phyloP scores from a whole-genome alignment of 129 eudicot species.

The Tanacetum coccineum region DNA sequence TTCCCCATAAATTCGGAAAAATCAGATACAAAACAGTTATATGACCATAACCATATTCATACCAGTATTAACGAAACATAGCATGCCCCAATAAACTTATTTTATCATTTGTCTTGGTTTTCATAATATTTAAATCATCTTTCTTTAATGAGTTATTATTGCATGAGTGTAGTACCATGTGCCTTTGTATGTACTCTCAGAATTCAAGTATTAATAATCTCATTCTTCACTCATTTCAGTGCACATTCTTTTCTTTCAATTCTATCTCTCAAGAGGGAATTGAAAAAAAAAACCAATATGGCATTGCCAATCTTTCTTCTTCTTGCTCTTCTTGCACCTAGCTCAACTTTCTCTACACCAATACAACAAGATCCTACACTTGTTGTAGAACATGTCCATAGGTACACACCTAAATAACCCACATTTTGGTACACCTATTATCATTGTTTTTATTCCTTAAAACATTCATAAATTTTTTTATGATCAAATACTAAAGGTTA shows the following conservation, averaged over 20 bases:
- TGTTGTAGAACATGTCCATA: slow-evolving; percentile 32
- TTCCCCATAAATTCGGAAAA: slow-evolving; percentile 18
- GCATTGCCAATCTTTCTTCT: slow-evolving; percentile 24
- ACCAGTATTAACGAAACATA: slow-evolving; percentile 2
- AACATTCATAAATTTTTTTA: no score
- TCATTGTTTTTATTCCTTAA: neutral
- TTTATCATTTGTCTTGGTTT: slow-evolving; percentile 2
- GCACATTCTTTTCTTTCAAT: slow-evolving; percentile 34
- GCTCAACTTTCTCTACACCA: slow-evolving; percentile 12
- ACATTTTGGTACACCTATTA: neutral
- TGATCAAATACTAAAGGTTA: no score
- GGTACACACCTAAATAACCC: slow-evolving; percentile 17
- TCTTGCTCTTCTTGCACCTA: slow-evolving; percentile 28
- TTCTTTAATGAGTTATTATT: slow-evolving; percentile 31
- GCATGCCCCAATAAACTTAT: neutral
- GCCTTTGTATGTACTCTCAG: slow-evolving; percentile 35
- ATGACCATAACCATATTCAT: slow-evolving; percentile 4
- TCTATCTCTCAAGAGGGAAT: slow-evolving; percentile 21
- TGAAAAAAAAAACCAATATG: slow-evolving; percentile 20
- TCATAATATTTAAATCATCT: neutral
- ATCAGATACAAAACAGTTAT: slow-evolving; percentile 13
- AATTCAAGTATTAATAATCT: slow-evolving; percentile 33
- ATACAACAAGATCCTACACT: slow-evolving; percentile 32
- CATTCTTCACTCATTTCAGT: slow-evolving; percentile 23
- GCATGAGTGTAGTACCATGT: slow-evolving; percentile 40